Base-by-base conservation (phyloP, 2,329 filamentous ascomycete species). In the Cercospora beticola region DNA sequence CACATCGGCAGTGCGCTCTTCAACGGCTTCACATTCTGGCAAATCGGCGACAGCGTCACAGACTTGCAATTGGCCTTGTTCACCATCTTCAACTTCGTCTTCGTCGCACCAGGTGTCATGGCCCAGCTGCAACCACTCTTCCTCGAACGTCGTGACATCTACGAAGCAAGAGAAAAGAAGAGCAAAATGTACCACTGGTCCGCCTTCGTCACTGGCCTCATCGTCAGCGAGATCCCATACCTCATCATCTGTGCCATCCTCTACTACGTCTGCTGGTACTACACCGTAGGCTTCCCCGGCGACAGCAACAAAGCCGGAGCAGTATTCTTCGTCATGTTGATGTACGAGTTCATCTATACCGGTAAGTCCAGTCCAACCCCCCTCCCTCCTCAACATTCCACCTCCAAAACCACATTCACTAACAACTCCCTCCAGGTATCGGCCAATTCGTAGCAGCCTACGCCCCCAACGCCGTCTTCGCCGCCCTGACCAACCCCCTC, bases 131-230 rank as follows among this genome's bases (percentile, higher is more conserved):
- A 88, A 77, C 87, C 87, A 2, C 81, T 86, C 54, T 89, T 88
- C 76, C 80, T 86, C 62, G 86, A 85, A 5, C 85, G 87, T 72
- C 83, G 86, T 30, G 82, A 85, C 10, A 80, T 89, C 8, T 88
- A 87, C 77, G 86, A 88, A 76, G 84, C 82, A 4, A 85, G 86
- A 62, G 86, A 89, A 75, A 83, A 86, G 36, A 86, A 89, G 1
- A 87, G 85, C 76, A 92, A 92, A 75, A 85, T 88, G 1, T 94
- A 93, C 80, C 91, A 89, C 0, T 93, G 91, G 91, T 83, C 87
- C 70, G 88, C 86, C 0, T 93, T 93, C 78, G 86, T 92, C 76
- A 81, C 90, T 0, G 86, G 89, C 74, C 90, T 92, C 73, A 86
- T 93, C 68, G 67, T 91, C 3, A 89, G 90, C 57, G 91, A 93